A percentile compares a stretch with the other conserved stretches of the same genome.
Conservation (phyloP, 768 basidiomycete species). For the Daedaleopsis sinensis region DNA sequence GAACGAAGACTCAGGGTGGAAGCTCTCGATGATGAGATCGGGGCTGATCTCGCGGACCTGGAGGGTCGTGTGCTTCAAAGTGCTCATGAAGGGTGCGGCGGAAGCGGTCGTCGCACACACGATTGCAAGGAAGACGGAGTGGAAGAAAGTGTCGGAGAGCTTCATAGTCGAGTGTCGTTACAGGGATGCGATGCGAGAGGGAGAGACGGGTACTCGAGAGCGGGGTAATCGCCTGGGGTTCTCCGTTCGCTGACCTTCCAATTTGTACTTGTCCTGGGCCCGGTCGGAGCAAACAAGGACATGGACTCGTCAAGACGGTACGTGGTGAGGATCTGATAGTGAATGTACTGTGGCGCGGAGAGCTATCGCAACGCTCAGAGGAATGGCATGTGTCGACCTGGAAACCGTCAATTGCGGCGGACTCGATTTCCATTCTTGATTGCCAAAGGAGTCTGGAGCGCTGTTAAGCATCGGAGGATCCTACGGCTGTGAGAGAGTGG, state of each 20-base stretch:
- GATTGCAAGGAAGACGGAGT: constrained; percentile 27
- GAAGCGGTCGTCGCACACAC: constrained; percentile 19
- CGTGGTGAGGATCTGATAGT: neutral
- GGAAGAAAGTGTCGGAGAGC: constrained; percentile 23
- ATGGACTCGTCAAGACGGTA: neutral
- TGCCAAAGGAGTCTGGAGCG: neutral
- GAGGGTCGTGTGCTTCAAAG: constrained; percentile 27
- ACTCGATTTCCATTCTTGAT: neutral
- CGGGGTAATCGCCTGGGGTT: neutral
- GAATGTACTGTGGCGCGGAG: neutral
- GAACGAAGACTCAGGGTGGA: constrained; percentile 31
- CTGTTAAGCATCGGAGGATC: neutral
- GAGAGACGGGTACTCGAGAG: neutral
- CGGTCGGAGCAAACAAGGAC: neutral
- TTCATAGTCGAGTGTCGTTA: constrained; percentile 13
- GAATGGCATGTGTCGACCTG: neutral
- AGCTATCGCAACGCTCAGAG: neutral
- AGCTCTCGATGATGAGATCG: constrained; percentile 26
- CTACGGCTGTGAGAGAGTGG: neutral
- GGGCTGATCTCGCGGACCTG: constrained; percentile 23
- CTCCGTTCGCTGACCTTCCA: neutral
- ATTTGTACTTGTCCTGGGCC: neutral
- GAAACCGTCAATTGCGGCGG: neutral
- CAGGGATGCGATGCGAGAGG: neutral
- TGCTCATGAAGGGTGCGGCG: constrained; percentile 24